These are phyloP conservation scores for Torulaspora microellipsoides DNA, from an alignment of 805 yeast genomes.

Conservation along the genomic window DNA sequence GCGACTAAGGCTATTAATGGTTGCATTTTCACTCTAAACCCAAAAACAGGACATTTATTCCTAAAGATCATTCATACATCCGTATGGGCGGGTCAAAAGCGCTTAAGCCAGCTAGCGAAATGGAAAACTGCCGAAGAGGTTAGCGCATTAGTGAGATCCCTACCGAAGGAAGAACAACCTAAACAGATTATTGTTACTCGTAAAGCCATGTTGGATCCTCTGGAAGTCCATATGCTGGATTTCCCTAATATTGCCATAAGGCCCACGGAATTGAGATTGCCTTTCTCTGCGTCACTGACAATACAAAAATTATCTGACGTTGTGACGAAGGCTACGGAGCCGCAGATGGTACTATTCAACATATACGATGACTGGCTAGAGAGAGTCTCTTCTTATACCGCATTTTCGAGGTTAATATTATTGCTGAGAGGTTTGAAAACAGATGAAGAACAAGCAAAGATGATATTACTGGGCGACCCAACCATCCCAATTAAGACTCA, in stretches of 20 bases:
- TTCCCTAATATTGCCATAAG: constrained; percentile 89
- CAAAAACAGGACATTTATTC: constrained; percentile 85
- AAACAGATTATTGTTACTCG: constrained; percentile 86
- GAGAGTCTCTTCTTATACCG: constrained; percentile 81
- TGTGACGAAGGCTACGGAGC: constrained; percentile 82
- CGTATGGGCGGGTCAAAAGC: constrained; percentile 95
- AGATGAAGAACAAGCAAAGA: constrained; percentile 68
- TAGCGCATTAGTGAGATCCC: constrained; percentile 80
- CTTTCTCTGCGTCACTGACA: constrained; percentile 81
- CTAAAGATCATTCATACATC: constrained; percentile 88
- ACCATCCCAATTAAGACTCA: constrained; percentile 65
- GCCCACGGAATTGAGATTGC: constrained; percentile 82
- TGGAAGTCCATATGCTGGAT: constrained; percentile 95
- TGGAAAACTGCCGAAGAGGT: constrained; percentile 99
- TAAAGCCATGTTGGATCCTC: constrained; percentile 87
- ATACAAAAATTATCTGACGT: constrained; percentile 74
- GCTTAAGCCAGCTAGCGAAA: constrained; percentile 87
- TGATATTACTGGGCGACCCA: constrained; percentile 71
- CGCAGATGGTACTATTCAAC: constrained; percentile 87
- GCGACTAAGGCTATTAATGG: constrained; percentile 94
- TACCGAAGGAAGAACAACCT: constrained; percentile 93
- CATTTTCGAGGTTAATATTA: constrained; percentile 82
- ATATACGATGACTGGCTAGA: constrained; percentile 93
- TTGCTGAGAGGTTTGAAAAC: constrained; percentile 79
- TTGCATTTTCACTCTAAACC: constrained; percentile 82